Percentiles rank a stretch among this genome's conserved stretches.
Evolutionary conservation across 768 basidiomycete species (phyloP).

Genomic region (Hygrophoropsis aurantiaca): DNA sequence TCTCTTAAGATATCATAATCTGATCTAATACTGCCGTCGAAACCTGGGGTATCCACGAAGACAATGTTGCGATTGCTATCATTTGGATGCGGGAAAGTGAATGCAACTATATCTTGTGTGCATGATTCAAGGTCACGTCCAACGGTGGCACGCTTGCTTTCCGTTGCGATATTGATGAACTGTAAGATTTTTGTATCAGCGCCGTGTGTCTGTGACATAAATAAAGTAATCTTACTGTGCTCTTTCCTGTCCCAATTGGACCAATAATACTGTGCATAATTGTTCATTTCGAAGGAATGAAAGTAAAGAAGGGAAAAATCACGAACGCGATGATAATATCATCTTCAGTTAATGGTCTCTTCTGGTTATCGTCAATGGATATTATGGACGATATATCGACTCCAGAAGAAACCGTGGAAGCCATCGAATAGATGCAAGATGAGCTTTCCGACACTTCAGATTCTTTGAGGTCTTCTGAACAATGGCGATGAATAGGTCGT

Average conservation of each 20-base stretch:
- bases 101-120: neutral
- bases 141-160: too few species aligned
- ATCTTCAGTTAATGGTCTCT: neutral
- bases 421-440: too few species aligned
- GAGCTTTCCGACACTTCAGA: too few species aligned
- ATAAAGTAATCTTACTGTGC: slow-evolving; percentile 11
- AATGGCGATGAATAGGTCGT: too few species aligned
- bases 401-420: too few species aligned
- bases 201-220: too few species aligned
- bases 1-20: neutral
- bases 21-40: neutral
- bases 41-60: slow-evolving; percentile 1
- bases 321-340: slow-evolving; percentile 16
- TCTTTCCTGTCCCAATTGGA: slow-evolving; percentile 23
- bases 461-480: too few species aligned
- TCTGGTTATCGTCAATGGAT: neutral
- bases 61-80: neutral
- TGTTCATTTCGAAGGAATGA: neutral
- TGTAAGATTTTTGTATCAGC: too few species aligned
- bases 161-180: too few species aligned
- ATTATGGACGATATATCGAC: too few species aligned
- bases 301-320: too few species aligned
- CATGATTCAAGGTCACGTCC: slow-evolving; percentile 1
- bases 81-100: too few species aligned
- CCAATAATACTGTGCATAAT: slow-evolving; percentile 12